Evolutionary conservation across 345 rosid genomes (phyloP).

Genomic region (Populus simonii): DNA sequence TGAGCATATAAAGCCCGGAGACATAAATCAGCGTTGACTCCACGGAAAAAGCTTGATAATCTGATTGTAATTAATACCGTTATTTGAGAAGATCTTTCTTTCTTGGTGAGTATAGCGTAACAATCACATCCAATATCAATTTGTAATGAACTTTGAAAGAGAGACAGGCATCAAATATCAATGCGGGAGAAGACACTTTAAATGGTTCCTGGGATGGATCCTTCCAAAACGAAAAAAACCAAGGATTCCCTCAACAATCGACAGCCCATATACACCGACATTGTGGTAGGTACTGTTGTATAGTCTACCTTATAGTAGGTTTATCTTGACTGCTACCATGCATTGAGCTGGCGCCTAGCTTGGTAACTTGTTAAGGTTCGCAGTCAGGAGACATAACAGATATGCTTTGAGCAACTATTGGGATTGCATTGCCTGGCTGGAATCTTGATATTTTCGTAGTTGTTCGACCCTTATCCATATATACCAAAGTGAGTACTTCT

Average conservation of each 20-base stretch:
- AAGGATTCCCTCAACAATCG: background rate
- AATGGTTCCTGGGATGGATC: background rate
- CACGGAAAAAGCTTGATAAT: no score
- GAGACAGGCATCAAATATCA: background rate
- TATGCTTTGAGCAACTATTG: no score
- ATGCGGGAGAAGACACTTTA: background rate
- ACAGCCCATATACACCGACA: background rate
- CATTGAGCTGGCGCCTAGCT: no score
- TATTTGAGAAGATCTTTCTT: background rate
- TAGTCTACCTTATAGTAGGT: constrained; percentile 2
- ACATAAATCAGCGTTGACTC: background rate
- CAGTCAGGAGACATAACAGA: no score
- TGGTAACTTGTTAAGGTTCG: no score
- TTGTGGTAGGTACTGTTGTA: constrained; percentile 23
- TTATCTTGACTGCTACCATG: background rate
- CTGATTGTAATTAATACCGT: background rate
- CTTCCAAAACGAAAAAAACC: background rate
- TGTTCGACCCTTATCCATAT: background rate
- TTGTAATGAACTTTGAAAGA: background rate
- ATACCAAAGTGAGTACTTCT: background rate
- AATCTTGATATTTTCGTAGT: background rate
- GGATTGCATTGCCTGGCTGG: background rate
- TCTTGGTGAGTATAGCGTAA: background rate
- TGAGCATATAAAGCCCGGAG: background rate
- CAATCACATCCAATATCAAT: background rate